Evolutionary conservation across 2,329 filamentous ascomycete species (phyloP).

Genomic region (Fusarium tanahbumbuense): DNA sequence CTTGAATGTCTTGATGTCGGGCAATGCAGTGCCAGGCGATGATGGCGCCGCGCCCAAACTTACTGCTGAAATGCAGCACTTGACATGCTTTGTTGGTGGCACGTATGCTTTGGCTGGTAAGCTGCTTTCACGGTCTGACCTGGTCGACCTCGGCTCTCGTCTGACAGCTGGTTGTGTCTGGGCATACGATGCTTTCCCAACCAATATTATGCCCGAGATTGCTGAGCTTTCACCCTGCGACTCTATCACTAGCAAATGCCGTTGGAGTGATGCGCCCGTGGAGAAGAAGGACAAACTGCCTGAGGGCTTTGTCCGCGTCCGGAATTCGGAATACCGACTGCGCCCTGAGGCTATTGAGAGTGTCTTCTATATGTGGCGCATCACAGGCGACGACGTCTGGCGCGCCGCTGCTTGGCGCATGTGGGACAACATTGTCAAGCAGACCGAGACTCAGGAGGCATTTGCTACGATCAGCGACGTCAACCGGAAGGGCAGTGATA

Average conservation of each 20-base stretch:
- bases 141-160: conserved; percentile 60
- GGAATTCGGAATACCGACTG: conserved; percentile 57
- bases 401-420: conserved; percentile 61
- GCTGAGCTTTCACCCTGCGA: conserved; percentile 54
- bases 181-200: conserved; percentile 62
- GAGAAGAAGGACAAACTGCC: conserved; percentile 49
- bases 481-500: conserved; percentile 45
- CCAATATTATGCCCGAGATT: conserved; percentile 67
- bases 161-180: conserved; percentile 66
- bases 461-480: conserved; percentile 58
- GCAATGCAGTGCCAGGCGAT: conserved; percentile 50
- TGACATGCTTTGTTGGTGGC: conserved; percentile 77
- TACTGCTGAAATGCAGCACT: conserved; percentile 62
- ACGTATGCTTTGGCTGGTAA: conserved; percentile 76
- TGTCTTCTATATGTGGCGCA: conserved; percentile 63
- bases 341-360: conserved; percentile 66
- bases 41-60: conserved; percentile 45
- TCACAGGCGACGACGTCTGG: conserved; percentile 59
- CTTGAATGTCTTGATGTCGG: conserved; percentile 71
- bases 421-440: conserved; percentile 57
- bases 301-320: conserved; percentile 68
- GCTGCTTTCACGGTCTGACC: conserved; percentile 63
- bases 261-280: conserved; percentile 47
- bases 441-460: conserved; percentile 58
- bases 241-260: conserved; percentile 51